phyloP scores from a whole-genome alignment of 768 basidiomycete genomes.

The Russula sp. region DNA sequence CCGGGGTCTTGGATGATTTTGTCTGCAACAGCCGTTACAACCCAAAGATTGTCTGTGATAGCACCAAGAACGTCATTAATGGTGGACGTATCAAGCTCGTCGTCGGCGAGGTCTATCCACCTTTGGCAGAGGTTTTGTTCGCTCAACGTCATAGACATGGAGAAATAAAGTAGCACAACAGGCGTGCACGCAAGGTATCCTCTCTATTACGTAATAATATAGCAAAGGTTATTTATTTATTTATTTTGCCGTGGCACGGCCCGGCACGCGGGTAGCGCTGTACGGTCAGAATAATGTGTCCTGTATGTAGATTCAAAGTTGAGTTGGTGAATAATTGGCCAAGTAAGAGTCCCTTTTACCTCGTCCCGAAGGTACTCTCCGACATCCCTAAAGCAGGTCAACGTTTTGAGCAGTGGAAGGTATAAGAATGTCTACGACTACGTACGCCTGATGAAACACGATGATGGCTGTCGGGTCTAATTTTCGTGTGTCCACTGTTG shows the following conservation, averaged over 20 bases:
- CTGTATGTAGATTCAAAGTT: conserved; percentile 31
- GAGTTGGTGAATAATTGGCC: background rate
- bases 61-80: conserved; percentile 42
- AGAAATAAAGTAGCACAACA: background rate
- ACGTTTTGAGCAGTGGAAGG: background rate
- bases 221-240: background rate
- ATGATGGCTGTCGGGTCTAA: conserved; percentile 95
- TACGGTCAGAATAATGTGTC: conserved; percentile 65
- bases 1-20: conserved; percentile 50
- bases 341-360: conserved; percentile 34
- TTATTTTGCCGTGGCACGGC: background rate
- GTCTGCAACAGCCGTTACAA: conserved; percentile 65
- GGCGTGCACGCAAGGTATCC: background rate
- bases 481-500: conserved; percentile 94
- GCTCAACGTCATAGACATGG: conserved; percentile 7
- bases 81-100: conserved; percentile 45
- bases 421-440: conserved; percentile 3
- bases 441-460: conserved; percentile 96
- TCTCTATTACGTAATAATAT: background rate
- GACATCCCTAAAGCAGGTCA: conserved; percentile 59
- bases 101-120: conserved; percentile 54
- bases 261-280: no score
- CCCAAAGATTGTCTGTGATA: conserved; percentile 68
- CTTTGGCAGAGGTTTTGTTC: conserved; percentile 28
- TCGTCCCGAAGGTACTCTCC: conserved; percentile 98